phyloP scores from a whole-genome alignment of 164 flowering plant species.

The Chimonanthus salicifolius region DNA sequence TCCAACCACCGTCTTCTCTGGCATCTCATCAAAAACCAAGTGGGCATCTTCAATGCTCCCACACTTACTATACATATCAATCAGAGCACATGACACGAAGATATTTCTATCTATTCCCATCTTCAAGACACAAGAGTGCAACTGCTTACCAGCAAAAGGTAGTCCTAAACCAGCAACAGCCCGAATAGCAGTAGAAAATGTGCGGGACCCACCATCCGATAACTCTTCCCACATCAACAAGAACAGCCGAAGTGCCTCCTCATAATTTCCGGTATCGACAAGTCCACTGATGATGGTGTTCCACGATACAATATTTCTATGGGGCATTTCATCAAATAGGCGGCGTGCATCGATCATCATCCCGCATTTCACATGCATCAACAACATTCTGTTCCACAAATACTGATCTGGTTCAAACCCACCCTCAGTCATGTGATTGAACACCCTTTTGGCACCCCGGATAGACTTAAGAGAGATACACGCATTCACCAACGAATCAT shows the following conservation, averaged over 20 bases:
- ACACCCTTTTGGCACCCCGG: conserved; percentile 42
- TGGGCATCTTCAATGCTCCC: conserved; percentile 55
- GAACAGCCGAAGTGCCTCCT: conserved; percentile 46
- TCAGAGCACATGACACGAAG: conserved; percentile 49
- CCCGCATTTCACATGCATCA: conserved; percentile 61
- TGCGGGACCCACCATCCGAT: conserved; percentile 35
- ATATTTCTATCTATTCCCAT: conserved; percentile 30
- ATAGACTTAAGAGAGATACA: conserved; percentile 48
- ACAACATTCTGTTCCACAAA: conserved; percentile 45
- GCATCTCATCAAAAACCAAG: conserved; percentile 52
- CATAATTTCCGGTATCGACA: conserved; percentile 39
- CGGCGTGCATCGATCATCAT: conserved; percentile 49
- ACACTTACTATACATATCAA: conserved; percentile 67
- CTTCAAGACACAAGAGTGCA: conserved; percentile 54
- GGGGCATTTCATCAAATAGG: conserved; percentile 61
- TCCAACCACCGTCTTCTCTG: conserved; percentile 53
- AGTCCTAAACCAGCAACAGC: conserved; percentile 43
- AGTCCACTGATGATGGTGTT: conserved; percentile 43
- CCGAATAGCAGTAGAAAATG: conserved; percentile 36
- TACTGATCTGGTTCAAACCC: conserved; percentile 44
- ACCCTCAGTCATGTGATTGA: conserved; percentile 26
- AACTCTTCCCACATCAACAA: conserved; percentile 40
- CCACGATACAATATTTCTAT: conserved; percentile 43
- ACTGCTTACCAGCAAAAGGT: conserved; percentile 36
- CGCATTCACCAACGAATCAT: conserved; percentile 49